A percentile compares a stretch with the other conserved stretches of the same genome.
These are phyloP conservation scores for Spergularia azorica DNA, from an alignment of 179 eudicot genomes.

Conservation along the genomic window DNA sequence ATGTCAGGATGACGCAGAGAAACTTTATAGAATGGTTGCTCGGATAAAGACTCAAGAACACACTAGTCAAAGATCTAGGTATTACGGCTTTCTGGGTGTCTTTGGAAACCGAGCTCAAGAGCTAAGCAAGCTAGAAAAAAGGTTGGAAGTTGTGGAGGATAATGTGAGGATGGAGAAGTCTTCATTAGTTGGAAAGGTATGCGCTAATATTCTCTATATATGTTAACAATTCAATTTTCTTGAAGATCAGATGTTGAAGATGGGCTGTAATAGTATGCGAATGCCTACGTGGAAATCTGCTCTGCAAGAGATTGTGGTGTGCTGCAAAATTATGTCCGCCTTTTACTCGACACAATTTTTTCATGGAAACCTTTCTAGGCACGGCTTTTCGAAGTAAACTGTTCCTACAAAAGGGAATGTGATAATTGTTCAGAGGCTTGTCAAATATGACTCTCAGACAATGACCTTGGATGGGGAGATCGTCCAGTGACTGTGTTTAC, in stretches of 20 bases:
- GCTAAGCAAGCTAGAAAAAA: slow-evolving; percentile 63
- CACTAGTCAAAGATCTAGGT: slow-evolving; percentile 36
- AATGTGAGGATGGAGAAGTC: slow-evolving; percentile 60
- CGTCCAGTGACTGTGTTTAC: not conserved
- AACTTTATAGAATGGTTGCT: slow-evolving; percentile 46
- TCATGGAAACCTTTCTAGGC: slow-evolving; percentile 4
- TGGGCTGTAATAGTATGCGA: not conserved
- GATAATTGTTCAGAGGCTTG: not conserved
- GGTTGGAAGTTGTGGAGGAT: slow-evolving; percentile 60
- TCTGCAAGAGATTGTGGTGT: not conserved
- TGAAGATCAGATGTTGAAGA: not conserved
- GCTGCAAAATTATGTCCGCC: not conserved
- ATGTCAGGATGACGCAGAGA: slow-evolving; percentile 56
- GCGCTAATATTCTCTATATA: not conserved
- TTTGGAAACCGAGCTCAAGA: slow-evolving; percentile 49
- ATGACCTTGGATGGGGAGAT: not conserved
- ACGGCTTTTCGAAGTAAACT: not conserved
- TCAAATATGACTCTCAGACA: not conserved
- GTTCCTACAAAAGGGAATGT: not conserved
- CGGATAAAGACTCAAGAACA: slow-evolving; percentile 49
- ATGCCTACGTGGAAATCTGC: not conserved
- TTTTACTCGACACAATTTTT: not conserved
- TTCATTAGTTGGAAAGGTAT: slow-evolving; percentile 54
- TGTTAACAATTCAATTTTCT: not conserved
- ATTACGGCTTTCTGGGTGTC: slow-evolving; percentile 46